Base-by-base conservation (phyloP, 139 green algal genomes). In the Chara braunii region DNA sequence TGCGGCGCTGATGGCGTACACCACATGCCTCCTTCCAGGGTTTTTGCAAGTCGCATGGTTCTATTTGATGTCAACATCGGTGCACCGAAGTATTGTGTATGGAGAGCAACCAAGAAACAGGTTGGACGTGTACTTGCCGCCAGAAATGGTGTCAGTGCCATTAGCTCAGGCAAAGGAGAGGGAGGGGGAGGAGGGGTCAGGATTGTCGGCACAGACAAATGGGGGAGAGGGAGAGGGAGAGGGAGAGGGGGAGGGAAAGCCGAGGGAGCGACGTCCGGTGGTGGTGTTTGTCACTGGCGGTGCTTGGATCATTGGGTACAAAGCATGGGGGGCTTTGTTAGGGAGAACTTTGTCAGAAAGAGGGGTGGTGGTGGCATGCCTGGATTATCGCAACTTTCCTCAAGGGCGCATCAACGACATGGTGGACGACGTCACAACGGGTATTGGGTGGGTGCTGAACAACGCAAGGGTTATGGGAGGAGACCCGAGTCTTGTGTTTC, bases 321-420 rank as follows among this genome's bases (percentile, higher is more conserved):
- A 70, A 36, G 61, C 45, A 14, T 70, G 61, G 61, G 61, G 90
- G 11, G 85, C 90, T 6, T 74, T 96, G 33, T 81, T 96, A 36
- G 90, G 67, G 1, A 61, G 82, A 51, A 72, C 87, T 33, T 77
- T 97, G 7, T 87, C 81, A 51, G 73, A 94, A 55, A 53, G 78
- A 3, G 90, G 90, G 9, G 81, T 91, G 29, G 53, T 97, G 14
- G 89, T 95, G 29, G 84, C 75, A 1, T 95, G 82, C 64, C 72
- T 97, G 8, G 90, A 97, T 77, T 97, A 97, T 80, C 64, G 89
- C 6, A 97, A 97, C 72, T 96, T 94, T 45, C 89, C 89, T 1
- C 89, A 95, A 86, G 83, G 29, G n/a, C 36, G 52, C 8, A 45
- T 48, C 22, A 42, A 34, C 18, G 83, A 95, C 71, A 97, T 97